These are phyloP conservation scores for Sugiyamaella japonica DNA, from an alignment of 1,139 yeast genomes.

Conservation along the genomic window DNA sequence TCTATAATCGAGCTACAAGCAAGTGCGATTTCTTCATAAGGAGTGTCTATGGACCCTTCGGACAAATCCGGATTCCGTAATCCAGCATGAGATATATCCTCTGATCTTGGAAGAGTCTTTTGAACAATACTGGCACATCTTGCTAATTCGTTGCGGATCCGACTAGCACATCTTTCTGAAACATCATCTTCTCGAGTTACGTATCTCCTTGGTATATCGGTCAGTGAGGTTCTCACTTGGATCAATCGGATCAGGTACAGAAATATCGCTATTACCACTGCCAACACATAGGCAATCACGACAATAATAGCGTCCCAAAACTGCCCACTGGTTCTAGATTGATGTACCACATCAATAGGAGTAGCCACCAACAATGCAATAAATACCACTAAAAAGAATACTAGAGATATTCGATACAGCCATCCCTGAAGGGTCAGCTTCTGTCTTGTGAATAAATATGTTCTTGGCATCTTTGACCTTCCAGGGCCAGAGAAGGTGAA, in stretches of 20 bases:
- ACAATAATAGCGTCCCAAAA: constrained; percentile 73
- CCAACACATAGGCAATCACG: constrained; percentile 66
- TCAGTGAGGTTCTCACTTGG: constrained; percentile 56
- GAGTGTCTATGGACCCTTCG: constrained; percentile 55
- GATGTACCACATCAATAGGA: constrained; percentile 74
- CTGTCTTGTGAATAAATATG: neutral
- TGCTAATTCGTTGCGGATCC: constrained; percentile 47
- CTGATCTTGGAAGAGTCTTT: constrained; percentile 52
- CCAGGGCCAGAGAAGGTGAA: neutral
- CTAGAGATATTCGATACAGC: constrained; percentile 58
- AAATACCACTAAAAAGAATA: constrained; percentile 51
- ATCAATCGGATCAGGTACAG: constrained; percentile 57
- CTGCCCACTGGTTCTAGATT: constrained; percentile 58
- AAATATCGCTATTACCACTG: constrained; percentile 51
- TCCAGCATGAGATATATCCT: constrained; percentile 62
- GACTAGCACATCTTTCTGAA: constrained; percentile 49
- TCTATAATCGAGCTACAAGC: constrained; percentile 38
- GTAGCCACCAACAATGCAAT: constrained; percentile 63
- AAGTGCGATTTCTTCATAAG: constrained; percentile 62
- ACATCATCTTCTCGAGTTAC: constrained; percentile 69
- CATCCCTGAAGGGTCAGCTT: constrained; percentile 13
- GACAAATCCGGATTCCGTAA: constrained; percentile 45
- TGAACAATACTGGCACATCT: constrained; percentile 51
- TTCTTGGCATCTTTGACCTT: neutral
- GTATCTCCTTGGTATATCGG: constrained; percentile 75